phyloP scores from a whole-genome alignment of 768 basidiomycete species.

The Podaxis mareebaensis region DNA sequence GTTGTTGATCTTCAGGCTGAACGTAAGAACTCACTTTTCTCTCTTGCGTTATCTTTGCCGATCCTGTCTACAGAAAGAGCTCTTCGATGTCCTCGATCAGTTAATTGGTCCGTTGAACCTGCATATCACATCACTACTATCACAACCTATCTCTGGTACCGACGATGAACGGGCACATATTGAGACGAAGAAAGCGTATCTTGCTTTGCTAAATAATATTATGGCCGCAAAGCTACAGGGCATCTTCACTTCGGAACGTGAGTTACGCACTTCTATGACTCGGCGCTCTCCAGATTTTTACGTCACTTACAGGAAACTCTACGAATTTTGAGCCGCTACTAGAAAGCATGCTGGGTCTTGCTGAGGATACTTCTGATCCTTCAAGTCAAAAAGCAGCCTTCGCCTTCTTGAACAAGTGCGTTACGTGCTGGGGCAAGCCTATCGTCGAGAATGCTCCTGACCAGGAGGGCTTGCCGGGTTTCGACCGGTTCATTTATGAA shows the following conservation, averaged over 20 bases:
- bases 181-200: slow-evolving; percentile 88
- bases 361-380: slow-evolving; percentile 76
- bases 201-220: slow-evolving; percentile 77
- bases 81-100: slow-evolving; percentile 88
- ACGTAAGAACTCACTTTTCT: slow-evolving; percentile 48
- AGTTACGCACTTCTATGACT: slow-evolving; percentile 25
- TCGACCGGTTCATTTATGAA: slow-evolving; percentile 91
- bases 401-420: slow-evolving; percentile 70
- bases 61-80: slow-evolving; percentile 57
- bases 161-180: slow-evolving; percentile 80
- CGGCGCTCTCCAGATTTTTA: neutral
- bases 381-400: slow-evolving; percentile 78
- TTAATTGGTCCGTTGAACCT: slow-evolving; percentile 83
- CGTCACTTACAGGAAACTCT: slow-evolving; percentile 34
- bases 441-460: slow-evolving; percentile 34
- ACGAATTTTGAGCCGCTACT: slow-evolving; percentile 76
- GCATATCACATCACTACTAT: slow-evolving; percentile 77
- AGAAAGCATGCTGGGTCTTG: slow-evolving; percentile 68
- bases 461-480: slow-evolving; percentile 68
- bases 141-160: slow-evolving; percentile 82
- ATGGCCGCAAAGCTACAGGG: slow-evolving; percentile 79
- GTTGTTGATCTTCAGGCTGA: slow-evolving; percentile 86
- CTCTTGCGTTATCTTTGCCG: slow-evolving; percentile 1
- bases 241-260: slow-evolving; percentile 88
- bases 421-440: slow-evolving; percentile 65